phyloP scores from a whole-genome alignment of 1,284 basidiomycete species.

The Ustilago vetiveriae region DNA sequence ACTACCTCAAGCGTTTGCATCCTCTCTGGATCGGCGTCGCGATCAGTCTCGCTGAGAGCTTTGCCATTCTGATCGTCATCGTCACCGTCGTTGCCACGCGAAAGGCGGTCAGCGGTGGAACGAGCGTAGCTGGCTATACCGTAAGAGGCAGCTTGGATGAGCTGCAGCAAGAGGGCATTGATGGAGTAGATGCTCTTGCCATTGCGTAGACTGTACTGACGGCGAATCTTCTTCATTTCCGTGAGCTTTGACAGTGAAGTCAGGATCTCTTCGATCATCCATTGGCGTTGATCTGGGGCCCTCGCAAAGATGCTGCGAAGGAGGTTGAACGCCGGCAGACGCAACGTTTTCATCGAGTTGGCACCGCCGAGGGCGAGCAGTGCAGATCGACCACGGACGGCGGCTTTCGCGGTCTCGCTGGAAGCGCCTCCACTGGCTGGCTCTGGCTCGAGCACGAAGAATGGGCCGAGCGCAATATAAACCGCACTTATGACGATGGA shows the following conservation, averaged over 20 bases:
- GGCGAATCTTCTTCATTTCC: constrained; percentile 84
- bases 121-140: constrained; percentile 30
- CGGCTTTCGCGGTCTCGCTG: constrained; percentile 34
- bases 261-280: constrained; percentile 96
- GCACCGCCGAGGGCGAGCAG: constrained; percentile 48
- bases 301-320: constrained; percentile 85
- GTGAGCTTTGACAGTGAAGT: constrained; percentile 87
- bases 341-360: constrained; percentile 77
- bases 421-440: constrained; percentile 20
- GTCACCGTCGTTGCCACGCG: constrained; percentile 8
- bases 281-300: constrained; percentile 85
- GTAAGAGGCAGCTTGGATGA: constrained; percentile 82
- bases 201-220: constrained; percentile 72
- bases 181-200: constrained; percentile 84
- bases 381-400: constrained; percentile 34
- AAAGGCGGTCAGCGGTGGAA: constrained; percentile 33
- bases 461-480: constrained; percentile 89
- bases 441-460: constrained; percentile 79
- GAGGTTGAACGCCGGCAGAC: constrained; percentile 81
- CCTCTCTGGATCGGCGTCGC: constrained; percentile 11
- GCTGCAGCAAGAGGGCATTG: constrained; percentile 88
- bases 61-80: constrained; percentile 6
- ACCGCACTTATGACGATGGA: constrained; percentile 81
- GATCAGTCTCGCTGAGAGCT: not conserved
- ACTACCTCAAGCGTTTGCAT: constrained; percentile 27